Conservation (phyloP, 805 yeast genomes). For the Nakazawaea siamensis region DNA sequence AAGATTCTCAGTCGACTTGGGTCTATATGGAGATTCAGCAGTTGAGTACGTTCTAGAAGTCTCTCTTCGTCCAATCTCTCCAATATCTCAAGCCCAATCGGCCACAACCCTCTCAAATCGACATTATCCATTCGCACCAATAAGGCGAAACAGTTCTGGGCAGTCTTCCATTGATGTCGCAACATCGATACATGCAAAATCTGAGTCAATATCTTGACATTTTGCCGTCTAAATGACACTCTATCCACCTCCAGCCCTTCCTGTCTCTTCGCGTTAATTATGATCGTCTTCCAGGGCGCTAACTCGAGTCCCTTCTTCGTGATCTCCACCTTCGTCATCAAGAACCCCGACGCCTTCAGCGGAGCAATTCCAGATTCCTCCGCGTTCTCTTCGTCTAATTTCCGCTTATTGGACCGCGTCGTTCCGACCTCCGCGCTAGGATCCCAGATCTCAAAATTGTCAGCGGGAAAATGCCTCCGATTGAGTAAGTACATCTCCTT, state of each 20-base stretch:
- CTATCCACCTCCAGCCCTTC: background rate
- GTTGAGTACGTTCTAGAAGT: background rate
- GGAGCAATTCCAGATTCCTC: too few species aligned
- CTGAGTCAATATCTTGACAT: conserved; percentile 25
- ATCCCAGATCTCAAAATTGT: conserved; percentile 7
- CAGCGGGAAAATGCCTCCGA: background rate
- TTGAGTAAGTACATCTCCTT: background rate
- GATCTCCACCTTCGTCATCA: too few species aligned
- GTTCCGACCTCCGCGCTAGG: too few species aligned
- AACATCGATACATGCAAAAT: conserved; percentile 42
- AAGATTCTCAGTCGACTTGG: conserved; percentile 6
- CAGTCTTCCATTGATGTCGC: conserved; percentile 43
- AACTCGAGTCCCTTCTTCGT: background rate
- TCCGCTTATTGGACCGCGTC: too few species aligned
- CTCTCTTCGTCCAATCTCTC: conserved; percentile 16
- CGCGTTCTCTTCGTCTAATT: conserved; percentile 5
- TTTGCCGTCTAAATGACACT: conserved; percentile 6
- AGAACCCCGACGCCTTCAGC: too few species aligned
- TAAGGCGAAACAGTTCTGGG: conserved; percentile 43
- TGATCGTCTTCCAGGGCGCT: background rate
- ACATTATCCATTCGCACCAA: conserved; percentile 38
- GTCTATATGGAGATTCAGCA: conserved; percentile 1
- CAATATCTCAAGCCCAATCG: conserved; percentile 51
- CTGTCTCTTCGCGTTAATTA: background rate
- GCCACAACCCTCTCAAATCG: conserved; percentile 56